Evolutionary conservation across 78 protist species (phyloP), one percentile per base, ranked within the genome.

Genomic region (Chrysochromulina tobinii): DNA sequence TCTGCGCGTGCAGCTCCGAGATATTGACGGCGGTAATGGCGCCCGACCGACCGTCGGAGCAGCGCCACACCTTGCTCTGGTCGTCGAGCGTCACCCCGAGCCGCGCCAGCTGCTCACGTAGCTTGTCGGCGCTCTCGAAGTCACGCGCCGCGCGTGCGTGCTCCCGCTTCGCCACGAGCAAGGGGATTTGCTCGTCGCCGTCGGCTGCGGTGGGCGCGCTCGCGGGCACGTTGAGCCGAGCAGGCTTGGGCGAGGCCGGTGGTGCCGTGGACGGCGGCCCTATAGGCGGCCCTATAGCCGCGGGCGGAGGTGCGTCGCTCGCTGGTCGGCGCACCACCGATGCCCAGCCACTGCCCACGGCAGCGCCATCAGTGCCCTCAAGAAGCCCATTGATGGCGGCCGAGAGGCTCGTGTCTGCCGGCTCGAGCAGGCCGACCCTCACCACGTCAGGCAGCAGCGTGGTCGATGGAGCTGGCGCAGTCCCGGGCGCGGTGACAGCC

Each of bases 1-100:
- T 69, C 7, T 38, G 79, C 79, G 79, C 79, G 79, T 69, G 79
- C 12, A 69, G 27, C 79, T 69, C 79, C 51, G 79, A 69, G n/a
- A 69, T 17, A 51, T 69, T 69, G 53, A 69, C 79, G 9, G 27
- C n/a, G n/a, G 79, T 69, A 51, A 69, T 69, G 53, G 79, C 4
- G 79, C 79, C 79, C 12, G 79, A 69, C 79, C 79, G 5, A 5
- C 79, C 79, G 51, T 69, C 79, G 3, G 79, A 3, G 79, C 51
- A 3, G 79, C 79, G 79, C 79, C 79, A 69, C 7, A 7, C 7
- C 79, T 69, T 69, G 79, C 12, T 17, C 79, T 69, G 79, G 51
- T 69, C 79, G 51, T 69, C 79, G 18, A 69, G 79, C 55, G 79
- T 69, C 53, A 69, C 51, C 53, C 79, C 79, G 53, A 23, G 51